Evolutionary conservation across 805 yeast genomes (phyloP).

Genomic region (Hanseniaspora occidentalis): DNA sequence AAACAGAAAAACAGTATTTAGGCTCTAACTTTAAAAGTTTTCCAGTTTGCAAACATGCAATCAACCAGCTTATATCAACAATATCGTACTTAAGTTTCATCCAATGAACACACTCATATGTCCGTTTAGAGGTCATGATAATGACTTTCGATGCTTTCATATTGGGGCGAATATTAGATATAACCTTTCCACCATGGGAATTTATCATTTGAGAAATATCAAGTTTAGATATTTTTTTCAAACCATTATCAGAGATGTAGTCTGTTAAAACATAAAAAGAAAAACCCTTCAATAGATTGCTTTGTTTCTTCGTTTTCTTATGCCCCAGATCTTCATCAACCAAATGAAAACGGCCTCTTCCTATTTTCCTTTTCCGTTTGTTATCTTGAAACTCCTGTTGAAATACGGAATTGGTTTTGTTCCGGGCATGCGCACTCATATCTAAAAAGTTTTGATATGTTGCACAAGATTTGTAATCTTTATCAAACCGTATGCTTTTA

Average conservation of each 20-base stretch:
- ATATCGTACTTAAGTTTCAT: conserved; percentile 43
- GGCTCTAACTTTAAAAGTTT: conserved; percentile 46
- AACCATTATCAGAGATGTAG: conserved; percentile 15
- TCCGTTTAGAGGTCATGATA: conserved; percentile 28
- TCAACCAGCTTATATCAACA: conserved; percentile 57
- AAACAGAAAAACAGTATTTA: conserved; percentile 36
- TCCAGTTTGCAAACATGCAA: conserved; percentile 42
- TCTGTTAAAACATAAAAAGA: conserved; percentile 46
- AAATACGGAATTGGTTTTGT: conserved; percentile 1
- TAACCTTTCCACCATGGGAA: conserved; percentile 39
- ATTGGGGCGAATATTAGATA: conserved; percentile 23
- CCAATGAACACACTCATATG: conserved; percentile 28
- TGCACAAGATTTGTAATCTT: conserved; percentile 41
- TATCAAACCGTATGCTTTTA: conserved; percentile 55
- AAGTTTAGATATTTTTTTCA: conserved; percentile 23
- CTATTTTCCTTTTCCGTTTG: not conserved
- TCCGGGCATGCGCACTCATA: conserved; percentile 19
- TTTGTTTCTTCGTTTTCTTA: conserved; percentile 2
- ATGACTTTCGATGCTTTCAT: conserved; percentile 12
- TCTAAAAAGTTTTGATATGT: conserved; percentile 41
- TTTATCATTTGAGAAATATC: conserved; percentile 29
- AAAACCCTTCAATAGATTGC: conserved; percentile 32
- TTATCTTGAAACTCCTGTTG: not conserved
- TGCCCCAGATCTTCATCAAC: conserved; percentile 4
- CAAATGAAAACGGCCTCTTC: not conserved